phyloP scores from a whole-genome alignment of 805 yeast genomes.

The Blastobotrys americana region DNA sequence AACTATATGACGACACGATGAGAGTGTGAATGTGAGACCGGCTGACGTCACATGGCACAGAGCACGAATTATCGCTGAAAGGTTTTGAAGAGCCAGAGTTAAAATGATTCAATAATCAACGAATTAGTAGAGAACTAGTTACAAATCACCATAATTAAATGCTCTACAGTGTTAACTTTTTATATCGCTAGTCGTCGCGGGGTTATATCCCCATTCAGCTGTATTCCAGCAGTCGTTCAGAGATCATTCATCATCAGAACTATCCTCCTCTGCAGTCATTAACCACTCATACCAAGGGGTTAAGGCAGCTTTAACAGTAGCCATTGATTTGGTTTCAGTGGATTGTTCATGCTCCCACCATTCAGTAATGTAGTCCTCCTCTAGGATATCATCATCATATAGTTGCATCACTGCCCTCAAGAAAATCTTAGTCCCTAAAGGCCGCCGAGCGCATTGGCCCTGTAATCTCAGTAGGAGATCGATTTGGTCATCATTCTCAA shows the following conservation, averaged over 20 bases:
- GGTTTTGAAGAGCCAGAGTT: too few species aligned
- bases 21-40: too few species aligned
- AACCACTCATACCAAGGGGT: conserved; percentile 83
- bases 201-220: too few species aligned
- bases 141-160: too few species aligned
- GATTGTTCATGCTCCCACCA: conserved; percentile 69
- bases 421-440: conserved; percentile 40
- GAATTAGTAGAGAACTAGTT: too few species aligned
- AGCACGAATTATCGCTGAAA: too few species aligned
- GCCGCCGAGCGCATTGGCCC: conserved; percentile 37
- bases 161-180: too few species aligned
- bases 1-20: too few species aligned
- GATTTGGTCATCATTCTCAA: conserved; percentile 67
- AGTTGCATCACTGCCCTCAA: conserved; percentile 49
- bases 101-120: too few species aligned
- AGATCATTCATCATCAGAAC: conserved; percentile 16
- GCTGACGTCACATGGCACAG: too few species aligned
- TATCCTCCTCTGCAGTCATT: conserved; percentile 64
- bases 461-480: conserved; percentile 53
- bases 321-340: conserved; percentile 34
- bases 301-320: conserved; percentile 48
- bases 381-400: conserved; percentile 75
- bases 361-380: conserved; percentile 65
- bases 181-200: too few species aligned
- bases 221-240: too few species aligned